These are phyloP conservation scores for Diplocarpon rosae DNA, from an alignment of 2,329 filamentous ascomycete genomes.

Conservation along the genomic window DNA sequence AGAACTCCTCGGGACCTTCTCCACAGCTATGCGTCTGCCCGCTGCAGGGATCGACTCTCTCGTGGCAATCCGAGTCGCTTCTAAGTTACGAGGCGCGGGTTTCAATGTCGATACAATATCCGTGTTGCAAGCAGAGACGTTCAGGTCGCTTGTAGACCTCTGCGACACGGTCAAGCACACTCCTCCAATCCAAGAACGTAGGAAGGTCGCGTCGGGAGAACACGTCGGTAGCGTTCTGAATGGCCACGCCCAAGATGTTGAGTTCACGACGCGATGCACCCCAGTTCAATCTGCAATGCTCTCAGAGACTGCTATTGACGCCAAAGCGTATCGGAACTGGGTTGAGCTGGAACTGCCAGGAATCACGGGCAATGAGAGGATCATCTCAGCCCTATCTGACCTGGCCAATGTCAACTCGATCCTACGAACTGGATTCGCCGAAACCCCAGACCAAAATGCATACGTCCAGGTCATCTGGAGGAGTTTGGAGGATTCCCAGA, in stretches of 20 bases:
- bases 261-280: constrained; percentile 49
- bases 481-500: constrained; percentile 29
- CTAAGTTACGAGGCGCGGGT: constrained; percentile 46
- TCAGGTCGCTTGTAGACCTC: constrained; percentile 29
- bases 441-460: constrained; percentile 33
- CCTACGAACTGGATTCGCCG: constrained; percentile 62
- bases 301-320: constrained; percentile 52
- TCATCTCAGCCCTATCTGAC: constrained; percentile 38
- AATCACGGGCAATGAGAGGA: constrained; percentile 26
- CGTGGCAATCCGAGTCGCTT: constrained; percentile 50
- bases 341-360: constrained; percentile 45
- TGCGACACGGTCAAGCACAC: constrained; percentile 21
- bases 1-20: constrained; percentile 21
- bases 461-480: constrained; percentile 58
- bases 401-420: constrained; percentile 50
- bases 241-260: constrained; percentile 32
- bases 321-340: constrained; percentile 65
- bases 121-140: constrained; percentile 46
- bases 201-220: neutral
- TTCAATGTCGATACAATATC: constrained; percentile 46
- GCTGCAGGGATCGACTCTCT: constrained; percentile 56
- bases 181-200: neutral
- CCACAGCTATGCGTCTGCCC: constrained; percentile 33
- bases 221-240: constrained; percentile 7
- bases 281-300: constrained; percentile 73